Percentiles rank a stretch among this genome's conserved stretches.
These are phyloP conservation scores for Teunomyces gatunensis DNA, from an alignment of 805 yeast species.

Conservation along the genomic window DNA sequence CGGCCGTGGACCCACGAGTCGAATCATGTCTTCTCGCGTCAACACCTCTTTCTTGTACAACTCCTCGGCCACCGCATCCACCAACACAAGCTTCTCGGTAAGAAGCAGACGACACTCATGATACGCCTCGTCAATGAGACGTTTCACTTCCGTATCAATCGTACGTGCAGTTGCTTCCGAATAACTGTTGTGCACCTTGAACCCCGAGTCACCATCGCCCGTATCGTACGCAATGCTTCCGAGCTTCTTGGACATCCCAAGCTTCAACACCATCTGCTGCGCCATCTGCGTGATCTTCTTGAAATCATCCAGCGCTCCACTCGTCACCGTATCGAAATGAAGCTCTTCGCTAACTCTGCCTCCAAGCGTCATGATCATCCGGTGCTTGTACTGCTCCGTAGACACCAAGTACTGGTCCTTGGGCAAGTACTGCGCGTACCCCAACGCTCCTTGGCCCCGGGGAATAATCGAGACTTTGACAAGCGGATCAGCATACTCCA, in stretches of 20 bases:
- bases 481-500: constrained; percentile 84
- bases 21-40: constrained; percentile 77
- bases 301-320: constrained; percentile 92
- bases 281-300: constrained; percentile 90
- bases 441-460: constrained; percentile 90
- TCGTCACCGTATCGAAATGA: constrained; percentile 81
- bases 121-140: constrained; percentile 66
- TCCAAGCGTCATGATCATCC: constrained; percentile 93
- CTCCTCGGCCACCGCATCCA: constrained; percentile 71
- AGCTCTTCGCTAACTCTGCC: constrained; percentile 91
- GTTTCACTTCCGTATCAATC: constrained; percentile 68
- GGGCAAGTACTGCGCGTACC: constrained; percentile 94
- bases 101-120: constrained; percentile 56
- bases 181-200: constrained; percentile 58
- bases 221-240: constrained; percentile 63
- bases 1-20: constrained; percentile 74
- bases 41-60: constrained; percentile 71
- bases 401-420: constrained; percentile 81
- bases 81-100: constrained; percentile 56
- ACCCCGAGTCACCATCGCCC: constrained; percentile 43
- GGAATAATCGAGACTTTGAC: constrained; percentile 93
- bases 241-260: constrained; percentile 83
- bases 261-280: constrained; percentile 78
- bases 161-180: constrained; percentile 67
- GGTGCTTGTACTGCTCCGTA: constrained; percentile 70